A percentile compares a stretch with the other conserved stretches of the same genome.
These are phyloP conservation scores for Paraphoma chrysanthemicola DNA, from an alignment of 2,329 filamentous ascomycete genomes.

Conservation along the genomic window DNA sequence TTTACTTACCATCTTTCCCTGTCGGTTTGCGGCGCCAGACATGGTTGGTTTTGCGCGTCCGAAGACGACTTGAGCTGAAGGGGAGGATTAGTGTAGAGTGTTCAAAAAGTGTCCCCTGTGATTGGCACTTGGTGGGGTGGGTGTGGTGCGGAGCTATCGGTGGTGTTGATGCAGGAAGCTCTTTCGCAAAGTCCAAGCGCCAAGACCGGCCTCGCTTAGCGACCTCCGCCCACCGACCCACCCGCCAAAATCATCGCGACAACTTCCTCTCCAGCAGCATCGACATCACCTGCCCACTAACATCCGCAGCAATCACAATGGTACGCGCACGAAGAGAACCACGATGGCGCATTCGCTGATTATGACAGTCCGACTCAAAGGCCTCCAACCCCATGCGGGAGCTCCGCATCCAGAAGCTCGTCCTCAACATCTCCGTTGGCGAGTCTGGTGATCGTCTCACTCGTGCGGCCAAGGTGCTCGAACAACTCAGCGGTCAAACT, in stretches of 20 bases:
- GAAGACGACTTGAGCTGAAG: constrained; percentile 48
- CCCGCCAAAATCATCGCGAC: constrained; percentile 31
- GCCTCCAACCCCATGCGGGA: constrained; percentile 98
- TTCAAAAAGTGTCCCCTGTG: constrained; percentile 19
- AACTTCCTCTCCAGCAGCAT: constrained; percentile 35
- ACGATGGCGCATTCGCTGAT: constrained; percentile 1
- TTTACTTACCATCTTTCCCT: constrained; percentile 96
- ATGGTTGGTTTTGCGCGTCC: constrained; percentile 52
- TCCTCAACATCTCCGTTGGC: constrained; percentile 99
- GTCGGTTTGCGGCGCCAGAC: constrained; percentile 72
- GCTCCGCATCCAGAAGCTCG: constrained; percentile 98
- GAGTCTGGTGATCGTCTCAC: constrained; percentile 99
- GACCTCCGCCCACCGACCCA: constrained; percentile 14
- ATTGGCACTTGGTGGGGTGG: constrained; percentile 20
- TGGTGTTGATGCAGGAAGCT: constrained; percentile 22
- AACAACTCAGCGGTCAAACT: constrained; percentile 99
- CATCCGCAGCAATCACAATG: constrained; percentile 48
- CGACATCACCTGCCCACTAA: constrained; percentile 45
- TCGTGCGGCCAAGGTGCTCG: constrained; percentile 99
- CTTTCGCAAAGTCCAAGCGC: constrained; percentile 15
- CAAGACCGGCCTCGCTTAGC: constrained; percentile 12
- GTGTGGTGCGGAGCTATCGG: constrained; percentile 33
- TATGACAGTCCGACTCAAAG: constrained; percentile 63
- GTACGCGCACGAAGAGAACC: constrained; percentile 29
- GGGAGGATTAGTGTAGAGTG: constrained; percentile 4